Evolutionary conservation across 768 basidiomycete species (phyloP).

Genomic region (Trametes sanguinea): DNA sequence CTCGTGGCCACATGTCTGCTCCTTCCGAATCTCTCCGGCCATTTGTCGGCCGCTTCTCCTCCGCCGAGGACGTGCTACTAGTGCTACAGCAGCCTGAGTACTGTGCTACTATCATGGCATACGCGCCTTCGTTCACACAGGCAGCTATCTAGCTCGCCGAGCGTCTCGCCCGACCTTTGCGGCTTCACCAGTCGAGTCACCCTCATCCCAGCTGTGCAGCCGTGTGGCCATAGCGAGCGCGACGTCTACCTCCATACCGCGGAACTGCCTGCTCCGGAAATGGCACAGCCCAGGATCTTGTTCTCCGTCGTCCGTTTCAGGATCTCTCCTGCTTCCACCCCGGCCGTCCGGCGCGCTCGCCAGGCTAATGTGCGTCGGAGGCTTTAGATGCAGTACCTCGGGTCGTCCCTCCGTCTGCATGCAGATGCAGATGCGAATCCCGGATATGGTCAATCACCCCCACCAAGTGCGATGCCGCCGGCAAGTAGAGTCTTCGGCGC

Average conservation of each 20-base stretch:
- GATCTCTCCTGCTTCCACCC: not conserved
- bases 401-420: not conserved
- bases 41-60: constrained; percentile 4
- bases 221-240: too few relatives aligned
- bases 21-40: constrained; percentile 2
- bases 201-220: not conserved
- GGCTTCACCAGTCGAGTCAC: not conserved
- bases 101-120: not conserved
- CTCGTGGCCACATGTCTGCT: constrained; percentile 5
- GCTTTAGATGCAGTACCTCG: not conserved
- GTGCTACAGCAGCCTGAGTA: not conserved
- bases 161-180: too few relatives aligned
- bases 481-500: not conserved
- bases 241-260: too few relatives aligned
- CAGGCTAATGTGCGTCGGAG: not conserved
- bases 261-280: not conserved
- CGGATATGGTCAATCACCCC: not conserved
- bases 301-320: constrained; percentile 8
- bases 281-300: not conserved
- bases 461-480: constrained; percentile 4
- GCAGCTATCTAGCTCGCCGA: not conserved
- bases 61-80: not conserved
- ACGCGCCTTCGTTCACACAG: not conserved
- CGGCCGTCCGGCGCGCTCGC: constrained; percentile 4
- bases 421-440: not conserved